Base-by-base conservation (phyloP, 371 early-diverging fungal genomes). In the Mortierella sp. region DNA sequence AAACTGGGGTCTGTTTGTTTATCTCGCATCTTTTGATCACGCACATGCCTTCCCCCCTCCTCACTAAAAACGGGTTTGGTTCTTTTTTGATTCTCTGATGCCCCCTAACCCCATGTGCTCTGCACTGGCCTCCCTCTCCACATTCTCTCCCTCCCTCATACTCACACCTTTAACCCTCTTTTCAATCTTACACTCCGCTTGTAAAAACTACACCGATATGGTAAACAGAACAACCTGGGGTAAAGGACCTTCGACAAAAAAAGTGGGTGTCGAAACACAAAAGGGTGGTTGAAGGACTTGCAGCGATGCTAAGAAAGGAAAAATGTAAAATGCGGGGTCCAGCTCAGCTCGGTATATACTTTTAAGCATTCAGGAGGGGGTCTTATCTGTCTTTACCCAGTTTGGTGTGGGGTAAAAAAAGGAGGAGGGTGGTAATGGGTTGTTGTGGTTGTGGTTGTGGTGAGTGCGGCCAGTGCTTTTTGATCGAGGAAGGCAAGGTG, bases 1-100 rank as follows among this genome's bases (percentile, higher is more conserved):
- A 18, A 68, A 68, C 68, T 68, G 68, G 68, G 43, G 68, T 41
- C 63, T 63, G 43, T 68, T 63, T 63, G 35, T 63, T 68, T 41
- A 38, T 63, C 65, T 63, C 32, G 29, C 60, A 60, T 60, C 4
- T 18, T 8, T 16, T 7, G 38, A 6, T 35, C 65, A 38, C 35
- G 41, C 41, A 18, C 63, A 63, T 16, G 35, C 38, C 18, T 6
- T 4, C 63, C 14, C 58, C 5, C 18, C 5, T 60, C 41, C 21
- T 24, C 18, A 7, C 35, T 21, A 41, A 41, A 65, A 68, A 41
- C 41, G 38, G 68, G 11, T 41, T 68, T 60, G 63, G 41, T 35
- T 18, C 60, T 14, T 24, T 24, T 55, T 55, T 24, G 6, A 29
- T 16, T 2, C 16, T 32, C 32, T 65, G 11, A 18, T 29, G 35